Evolutionary conservation across 2,329 filamentous ascomycete genomes (phyloP), one percentile per base, ranked within the genome.

Genomic region (Phialophora expanda): DNA sequence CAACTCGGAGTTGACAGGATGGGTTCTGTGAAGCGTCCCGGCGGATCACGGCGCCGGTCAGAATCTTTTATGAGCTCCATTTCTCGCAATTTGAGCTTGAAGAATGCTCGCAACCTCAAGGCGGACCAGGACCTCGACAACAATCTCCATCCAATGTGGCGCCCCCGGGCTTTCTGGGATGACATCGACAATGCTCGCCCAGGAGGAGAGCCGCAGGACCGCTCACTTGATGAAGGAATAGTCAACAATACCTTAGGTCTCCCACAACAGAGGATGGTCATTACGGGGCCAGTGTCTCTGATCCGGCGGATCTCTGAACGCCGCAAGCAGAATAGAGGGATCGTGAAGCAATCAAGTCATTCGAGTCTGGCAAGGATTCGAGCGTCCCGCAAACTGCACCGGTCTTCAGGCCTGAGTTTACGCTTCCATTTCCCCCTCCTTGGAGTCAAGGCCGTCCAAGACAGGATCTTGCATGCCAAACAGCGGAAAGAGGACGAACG

Each of bases 121-220:
- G 75, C 78, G 2, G 79, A 77, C 41, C 76, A 79, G 58, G 76
- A 80, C 24, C 76, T 80, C 55, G 81, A 86, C 61, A 79, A 79
- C 51, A 81, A 80, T 48, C 75, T 87, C 5, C 83, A 87, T 69
- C 86, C 87, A 1, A 86, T 88, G 73, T 89, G 87, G 87, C 81
- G 84, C 24, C 87, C 87, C 1, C 83, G 83, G 44, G 82, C 82
- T n/a, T 88, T 88, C 75, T 89, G 86, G 86, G 85, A 87, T 46
- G 84, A 84, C 46, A 76, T 85, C 28, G 76, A 80, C 17, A 78
- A 78, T 56, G 76, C 77, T 11, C 63, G 60, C 17, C 32, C 66
- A 6, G 80, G 81, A 46, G 77, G 80, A 8, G 75, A 75, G 4
- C 75, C 77, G 4, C 75, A 77, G 20, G 76, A 76, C 8, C 71